Percentiles rank a stretch among this genome's conserved stretches.
Evolutionary conservation across 805 yeast genomes (phyloP).

Genomic region (Kodamaea kaohsiungensis): DNA sequence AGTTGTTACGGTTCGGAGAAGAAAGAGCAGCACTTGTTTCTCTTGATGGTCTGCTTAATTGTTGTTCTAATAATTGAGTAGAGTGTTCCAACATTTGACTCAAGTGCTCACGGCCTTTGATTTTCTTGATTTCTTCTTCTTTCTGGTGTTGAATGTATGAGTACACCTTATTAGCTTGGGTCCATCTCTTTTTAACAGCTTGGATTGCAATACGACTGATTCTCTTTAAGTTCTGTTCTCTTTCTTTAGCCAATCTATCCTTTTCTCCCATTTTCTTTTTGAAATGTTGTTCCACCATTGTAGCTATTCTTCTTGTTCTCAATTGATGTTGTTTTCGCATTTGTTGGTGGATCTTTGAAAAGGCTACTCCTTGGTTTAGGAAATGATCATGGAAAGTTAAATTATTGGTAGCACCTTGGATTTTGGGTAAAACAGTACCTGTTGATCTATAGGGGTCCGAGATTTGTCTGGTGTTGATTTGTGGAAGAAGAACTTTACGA

Average conservation of each 20-base stretch:
- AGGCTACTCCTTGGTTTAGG: conserved; percentile 69
- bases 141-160: conserved; percentile 72
- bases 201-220: conserved; percentile 80
- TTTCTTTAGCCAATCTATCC: conserved; percentile 74
- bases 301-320: conserved; percentile 71
- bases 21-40: neutral
- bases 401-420: conserved; percentile 42
- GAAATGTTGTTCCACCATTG: conserved; percentile 84
- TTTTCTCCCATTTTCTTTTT: conserved; percentile 85
- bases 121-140: conserved; percentile 74
- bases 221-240: conserved; percentile 65
- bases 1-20: conserved; percentile 22
- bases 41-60: conserved; percentile 45
- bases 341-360: conserved; percentile 70
- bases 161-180: conserved; percentile 80
- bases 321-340: conserved; percentile 62
- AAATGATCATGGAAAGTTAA: conserved; percentile 72
- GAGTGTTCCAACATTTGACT: conserved; percentile 89
- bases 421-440: conserved; percentile 41
- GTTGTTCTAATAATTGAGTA: conserved; percentile 86
- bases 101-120: conserved; percentile 82
- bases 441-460: conserved; percentile 49
- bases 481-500: conserved; percentile 48
- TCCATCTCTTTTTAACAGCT: conserved; percentile 90
- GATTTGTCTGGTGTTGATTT: conserved; percentile 38